Evolutionary conservation across 257 asterid species (phyloP).

Genomic region (Cruciata laevipes): DNA sequence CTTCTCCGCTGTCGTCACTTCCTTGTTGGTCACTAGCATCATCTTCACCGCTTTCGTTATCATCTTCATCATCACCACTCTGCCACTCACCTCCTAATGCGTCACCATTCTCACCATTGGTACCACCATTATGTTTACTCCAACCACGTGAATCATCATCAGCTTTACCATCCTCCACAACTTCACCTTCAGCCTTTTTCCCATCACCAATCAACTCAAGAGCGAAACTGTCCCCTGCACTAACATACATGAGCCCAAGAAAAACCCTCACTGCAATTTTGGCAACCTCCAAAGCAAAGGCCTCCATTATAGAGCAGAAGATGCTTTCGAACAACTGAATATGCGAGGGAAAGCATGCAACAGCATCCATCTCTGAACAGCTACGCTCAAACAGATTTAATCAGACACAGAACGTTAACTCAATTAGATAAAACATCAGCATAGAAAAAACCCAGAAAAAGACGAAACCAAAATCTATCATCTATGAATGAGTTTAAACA

Average conservation of each 20-base stretch:
- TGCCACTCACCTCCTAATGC: background rate
- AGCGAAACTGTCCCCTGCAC: too few relatives aligned
- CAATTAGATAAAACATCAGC: too few relatives aligned
- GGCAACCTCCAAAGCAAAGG: background rate
- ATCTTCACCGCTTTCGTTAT: background rate
- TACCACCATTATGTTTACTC: background rate
- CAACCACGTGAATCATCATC: background rate
- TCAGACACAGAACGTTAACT: too few relatives aligned
- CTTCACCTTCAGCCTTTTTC: background rate
- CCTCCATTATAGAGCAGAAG: background rate
- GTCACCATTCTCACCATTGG: background rate
- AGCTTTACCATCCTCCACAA: background rate
- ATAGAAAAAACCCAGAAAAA: too few relatives aligned
- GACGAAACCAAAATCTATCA: too few relatives aligned
- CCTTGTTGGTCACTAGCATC: background rate
- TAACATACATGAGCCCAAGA: background rate
- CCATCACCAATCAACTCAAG: background rate
- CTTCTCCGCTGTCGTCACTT: background rate
- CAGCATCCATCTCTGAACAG: background rate
- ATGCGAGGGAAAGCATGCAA: background rate
- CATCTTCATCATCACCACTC: background rate
- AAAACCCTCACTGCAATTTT: background rate
- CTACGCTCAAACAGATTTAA: background rate
- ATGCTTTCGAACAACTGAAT: background rate
- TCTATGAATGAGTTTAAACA: background rate